Evolutionary conservation across 169 alveolate species (phyloP).

Genomic region (Eimeria zaria): DNA sequence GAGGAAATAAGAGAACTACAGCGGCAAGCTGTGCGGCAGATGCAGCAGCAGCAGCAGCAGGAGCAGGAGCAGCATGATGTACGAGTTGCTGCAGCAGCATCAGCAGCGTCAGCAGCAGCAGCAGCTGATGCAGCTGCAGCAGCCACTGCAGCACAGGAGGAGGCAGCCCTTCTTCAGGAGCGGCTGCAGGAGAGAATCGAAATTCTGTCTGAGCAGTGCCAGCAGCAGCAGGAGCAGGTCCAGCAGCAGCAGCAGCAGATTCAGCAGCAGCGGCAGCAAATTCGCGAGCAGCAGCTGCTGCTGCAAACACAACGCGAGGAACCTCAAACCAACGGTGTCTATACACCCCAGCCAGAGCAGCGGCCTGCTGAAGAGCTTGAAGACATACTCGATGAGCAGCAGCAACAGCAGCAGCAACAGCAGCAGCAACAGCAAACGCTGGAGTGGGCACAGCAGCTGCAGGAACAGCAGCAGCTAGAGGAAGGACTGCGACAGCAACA

Average conservation of each 20-base stretch:
- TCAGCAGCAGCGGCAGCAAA: constrained; percentile 35
- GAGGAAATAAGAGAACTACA: constrained; percentile 41
- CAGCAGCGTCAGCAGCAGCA: constrained; percentile 1
- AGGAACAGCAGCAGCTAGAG: constrained; percentile 20
- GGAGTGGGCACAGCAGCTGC: constrained; percentile 50
- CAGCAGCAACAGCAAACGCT: constrained; percentile 7
- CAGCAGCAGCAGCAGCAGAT: constrained; percentile 58
- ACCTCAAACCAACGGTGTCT: constrained; percentile 34
- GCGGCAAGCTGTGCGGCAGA: constrained; percentile 55
- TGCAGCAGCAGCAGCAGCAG: constrained; percentile 45
- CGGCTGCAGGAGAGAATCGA: background rate
- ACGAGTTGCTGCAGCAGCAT: constrained; percentile 14
- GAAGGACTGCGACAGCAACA: constrained; percentile 18
- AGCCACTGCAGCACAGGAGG: constrained; percentile 25
- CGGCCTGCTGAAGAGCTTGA: background rate
- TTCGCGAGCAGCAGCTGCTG: constrained; percentile 47
- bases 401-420: constrained; percentile 37
- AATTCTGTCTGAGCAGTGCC: background rate
- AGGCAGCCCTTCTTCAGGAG: background rate
- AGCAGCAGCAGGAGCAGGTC: constrained; percentile 48
- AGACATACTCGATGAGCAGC: background rate
- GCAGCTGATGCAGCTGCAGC: constrained; percentile 46
- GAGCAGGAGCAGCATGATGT: background rate
- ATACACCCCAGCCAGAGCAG: background rate
- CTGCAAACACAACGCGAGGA: background rate